phyloP scores from a whole-genome alignment of 176 grass and related monocot species.

The Zizania latifolia region DNA sequence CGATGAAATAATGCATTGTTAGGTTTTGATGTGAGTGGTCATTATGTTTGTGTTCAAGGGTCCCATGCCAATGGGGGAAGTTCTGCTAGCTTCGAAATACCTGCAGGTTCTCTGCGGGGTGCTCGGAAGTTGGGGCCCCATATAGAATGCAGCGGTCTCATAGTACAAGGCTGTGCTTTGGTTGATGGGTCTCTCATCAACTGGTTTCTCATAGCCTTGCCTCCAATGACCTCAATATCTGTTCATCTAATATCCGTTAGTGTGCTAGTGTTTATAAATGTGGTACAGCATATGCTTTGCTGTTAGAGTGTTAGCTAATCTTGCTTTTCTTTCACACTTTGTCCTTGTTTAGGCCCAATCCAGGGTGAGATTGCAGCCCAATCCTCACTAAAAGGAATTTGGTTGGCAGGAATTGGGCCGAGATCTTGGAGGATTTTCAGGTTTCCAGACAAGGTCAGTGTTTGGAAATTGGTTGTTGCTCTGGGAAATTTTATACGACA shows the following conservation, averaged over 20 bases:
- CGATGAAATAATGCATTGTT: background rate
- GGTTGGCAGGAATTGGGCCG: too few species aligned
- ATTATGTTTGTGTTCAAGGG: slow-evolving; percentile 5
- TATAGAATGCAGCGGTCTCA: slow-evolving; percentile 50
- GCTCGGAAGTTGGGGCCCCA: slow-evolving; percentile 52
- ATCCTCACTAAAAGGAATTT: background rate
- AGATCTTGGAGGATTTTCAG: background rate
- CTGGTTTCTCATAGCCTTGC: slow-evolving; percentile 47
- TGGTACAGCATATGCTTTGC: background rate
- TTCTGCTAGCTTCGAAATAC: slow-evolving; percentile 60
- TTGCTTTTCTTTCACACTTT: background rate
- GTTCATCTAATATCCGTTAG: background rate
- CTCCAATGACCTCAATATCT: slow-evolving; percentile 65
- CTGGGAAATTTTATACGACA: too few species aligned
- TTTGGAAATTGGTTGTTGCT: too few species aligned
- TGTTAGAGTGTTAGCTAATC: background rate
- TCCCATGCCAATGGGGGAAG: slow-evolving; percentile 62
- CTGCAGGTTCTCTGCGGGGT: slow-evolving; percentile 92
- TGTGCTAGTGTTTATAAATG: background rate
- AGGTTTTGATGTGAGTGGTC: background rate
- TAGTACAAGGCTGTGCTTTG: slow-evolving; percentile 68
- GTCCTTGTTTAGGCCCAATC: background rate
- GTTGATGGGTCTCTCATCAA: slow-evolving; percentile 28
- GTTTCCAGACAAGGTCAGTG: too few species aligned
- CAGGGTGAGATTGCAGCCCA: background rate